Evolutionary conservation across 2,329 filamentous ascomycete species (phyloP), one percentile per base, ranked within the genome.

Genomic region (Fusarium burgessii): DNA sequence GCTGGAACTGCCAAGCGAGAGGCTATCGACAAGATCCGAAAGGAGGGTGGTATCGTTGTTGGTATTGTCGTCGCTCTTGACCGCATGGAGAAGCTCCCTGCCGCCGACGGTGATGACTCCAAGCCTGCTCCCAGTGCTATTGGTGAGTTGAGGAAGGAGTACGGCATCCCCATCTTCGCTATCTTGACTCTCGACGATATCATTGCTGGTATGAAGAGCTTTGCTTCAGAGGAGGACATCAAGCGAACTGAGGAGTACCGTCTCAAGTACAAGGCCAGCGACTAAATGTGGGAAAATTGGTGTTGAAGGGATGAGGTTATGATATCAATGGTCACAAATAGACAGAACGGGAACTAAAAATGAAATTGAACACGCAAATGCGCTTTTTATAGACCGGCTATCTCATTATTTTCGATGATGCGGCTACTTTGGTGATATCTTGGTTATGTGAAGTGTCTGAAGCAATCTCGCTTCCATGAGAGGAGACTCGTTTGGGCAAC

Each of bases 1-100:
- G 95, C 94, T 1, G 96, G 96, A 32, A 98, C 95, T 2, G 96
- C 96, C 42, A 95, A 98, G 84, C 88, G 94, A 63, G 95, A 98
- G 81, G 94, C 95, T 17, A 94, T 98, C 66, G 90, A 90, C 58
- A 96, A 97, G 81, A 97, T 98, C 79, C 88, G 90, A 76, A 89
- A 89, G 75, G 92, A 97, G 79, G 96, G 95, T 5, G 96, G 95
- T 3, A 89, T 88, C 54, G 90, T 98, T 25, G 92, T 92, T 6
- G 95, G 94, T 33, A 95, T 98, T 62, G 88, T 98, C 23, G 92
- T 99, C 35, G 93, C 95, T 6, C 87, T 98, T 73, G 94, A 98
- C 82, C 88, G 95, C 65, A 92, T 92, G 86, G 93, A 97, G 87
- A 95, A 92, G 84, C 88, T 94, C 62, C 91, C 91, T 10, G 83